Evolutionary conservation across 768 basidiomycete genomes (phyloP).

Genomic region (Lactarius deliciosus): DNA sequence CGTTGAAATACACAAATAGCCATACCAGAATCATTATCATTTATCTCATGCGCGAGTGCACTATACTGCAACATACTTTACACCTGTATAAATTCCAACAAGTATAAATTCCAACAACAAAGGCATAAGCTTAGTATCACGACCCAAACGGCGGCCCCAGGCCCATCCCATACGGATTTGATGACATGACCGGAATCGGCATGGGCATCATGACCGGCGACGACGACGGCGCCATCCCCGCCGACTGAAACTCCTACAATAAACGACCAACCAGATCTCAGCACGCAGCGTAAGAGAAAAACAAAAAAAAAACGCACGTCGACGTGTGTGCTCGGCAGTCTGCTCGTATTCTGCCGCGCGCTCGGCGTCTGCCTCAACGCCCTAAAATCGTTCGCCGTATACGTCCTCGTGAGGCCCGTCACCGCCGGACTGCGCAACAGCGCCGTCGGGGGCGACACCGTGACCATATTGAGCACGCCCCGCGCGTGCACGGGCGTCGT

Average conservation of each 20-base stretch:
- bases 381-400: conserved; percentile 78
- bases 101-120: background rate
- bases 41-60: background rate
- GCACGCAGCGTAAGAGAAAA: too few species aligned
- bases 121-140: conserved; percentile 1
- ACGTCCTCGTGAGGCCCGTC: conserved; percentile 81
- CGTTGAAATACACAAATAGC: background rate
- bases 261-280: too few species aligned
- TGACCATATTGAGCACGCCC: conserved; percentile 60
- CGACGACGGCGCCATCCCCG: conserved; percentile 5
- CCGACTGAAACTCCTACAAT: conserved; percentile 20
- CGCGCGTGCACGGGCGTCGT: conserved; percentile 38
- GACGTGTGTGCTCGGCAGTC: conserved; percentile 83
- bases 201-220: conserved; percentile 21
- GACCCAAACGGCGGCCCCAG: conserved; percentile 22
- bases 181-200: conserved; percentile 9
- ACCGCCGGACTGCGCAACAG: conserved; percentile 68
- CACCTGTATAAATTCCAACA: background rate
- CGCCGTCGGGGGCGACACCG: conserved; percentile 68
- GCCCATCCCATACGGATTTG: conserved; percentile 25
- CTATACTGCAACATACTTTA: background rate
- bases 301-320: conserved; percentile 48
- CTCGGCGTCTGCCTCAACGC: conserved; percentile 66
- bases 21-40: background rate
- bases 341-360: conserved; percentile 79